Base-by-base conservation (phyloP, 2,329 filamentous ascomycete species). In the Westerdykella sp. region DNA sequence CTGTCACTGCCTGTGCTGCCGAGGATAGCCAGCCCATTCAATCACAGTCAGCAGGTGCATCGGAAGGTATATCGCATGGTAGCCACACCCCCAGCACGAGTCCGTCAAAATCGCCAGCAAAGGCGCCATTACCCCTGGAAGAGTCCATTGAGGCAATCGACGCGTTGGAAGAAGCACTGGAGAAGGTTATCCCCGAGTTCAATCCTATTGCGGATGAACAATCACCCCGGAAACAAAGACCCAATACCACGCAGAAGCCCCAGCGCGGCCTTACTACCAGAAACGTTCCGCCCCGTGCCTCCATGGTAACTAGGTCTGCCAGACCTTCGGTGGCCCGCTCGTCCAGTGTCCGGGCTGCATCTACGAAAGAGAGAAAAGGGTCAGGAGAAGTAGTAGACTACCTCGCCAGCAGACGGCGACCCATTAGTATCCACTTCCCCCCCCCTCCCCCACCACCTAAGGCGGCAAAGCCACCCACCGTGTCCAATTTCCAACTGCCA, bases 61-160 rank as follows among this genome's bases (percentile, higher is more conserved):
- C 9, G 11, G 30, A 28, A 14, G 36, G 6, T 13, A 22, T 14
- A 34, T 15, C n/a, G 5, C 25, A 4, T 28, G 25, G 4, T 28
- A 56, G 46, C 37, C 49, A 58, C 34, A 51, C 55, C 18, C 46
- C 48, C 10, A 59, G 54, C 4, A 53, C 54, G 34, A 60, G 51
- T 16, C 43, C 51, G 12, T 51, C 49, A 5, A 43, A 39, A 22
- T 48, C 51, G 34, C 53, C 54, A 1, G 53, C 57, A 11, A 62
- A 52, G 41, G 56, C 56, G 16, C 60, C 63, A 9, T 64, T 67
- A 53, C 60, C 60, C 6, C 55, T 67, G 22, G 70, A 74, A 48
- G 68, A 74, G 45, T 72, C 73, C 2, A 71, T 77, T 23, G 69
- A 71, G 42, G 75, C 73, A 4, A 64, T 76, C 30, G 75, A 78